These are phyloP conservation scores for Coix lacrymajobi DNA, from an alignment of 176 grass and related monocot species.

Conservation along the genomic window DNA sequence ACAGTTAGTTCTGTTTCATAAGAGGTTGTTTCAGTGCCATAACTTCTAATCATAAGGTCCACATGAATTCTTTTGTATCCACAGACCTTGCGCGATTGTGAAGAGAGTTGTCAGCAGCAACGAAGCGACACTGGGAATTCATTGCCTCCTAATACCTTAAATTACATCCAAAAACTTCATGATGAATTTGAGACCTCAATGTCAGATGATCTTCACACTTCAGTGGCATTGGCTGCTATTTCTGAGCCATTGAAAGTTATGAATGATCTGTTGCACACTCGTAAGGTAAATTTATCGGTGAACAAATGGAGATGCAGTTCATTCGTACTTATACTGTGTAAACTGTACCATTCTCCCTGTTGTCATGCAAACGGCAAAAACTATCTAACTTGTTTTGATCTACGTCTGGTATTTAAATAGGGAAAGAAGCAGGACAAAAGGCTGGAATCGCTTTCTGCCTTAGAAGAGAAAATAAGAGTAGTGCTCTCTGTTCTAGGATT, in stretches of 20 bases:
- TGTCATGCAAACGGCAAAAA: neutral
- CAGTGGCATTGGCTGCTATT: constrained; percentile 63
- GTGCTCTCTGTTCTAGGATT: constrained; percentile 70
- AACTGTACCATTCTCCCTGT: neutral
- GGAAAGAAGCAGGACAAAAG: constrained; percentile 74
- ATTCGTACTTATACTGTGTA: neutral
- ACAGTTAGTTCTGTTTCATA: neutral
- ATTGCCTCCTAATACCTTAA: constrained; percentile 49
- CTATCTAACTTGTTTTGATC: constrained; percentile 14
- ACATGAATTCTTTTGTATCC: constrained; percentile 14
- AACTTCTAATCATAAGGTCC: neutral
- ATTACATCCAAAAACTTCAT: constrained; percentile 60
- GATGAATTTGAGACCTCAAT: constrained; percentile 68
- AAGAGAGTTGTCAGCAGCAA: constrained; percentile 48
- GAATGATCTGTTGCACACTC: constrained; percentile 83
- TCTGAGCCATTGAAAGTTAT: constrained; percentile 82
- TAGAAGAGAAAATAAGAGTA: constrained; percentile 57
- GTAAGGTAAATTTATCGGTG: constrained; percentile 54
- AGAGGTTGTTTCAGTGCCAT: neutral
- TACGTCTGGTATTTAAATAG: constrained; percentile 31
- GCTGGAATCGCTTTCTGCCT: constrained; percentile 52
- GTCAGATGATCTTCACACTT: constrained; percentile 88
- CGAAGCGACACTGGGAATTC: constrained; percentile 23
- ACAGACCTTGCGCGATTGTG: constrained; percentile 73
- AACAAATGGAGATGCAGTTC: constrained; percentile 4